A percentile compares a stretch with the other conserved stretches of the same genome.
Evolutionary conservation across 768 basidiomycete species (phyloP).

Genomic region (Mrakia blollopis): DNA sequence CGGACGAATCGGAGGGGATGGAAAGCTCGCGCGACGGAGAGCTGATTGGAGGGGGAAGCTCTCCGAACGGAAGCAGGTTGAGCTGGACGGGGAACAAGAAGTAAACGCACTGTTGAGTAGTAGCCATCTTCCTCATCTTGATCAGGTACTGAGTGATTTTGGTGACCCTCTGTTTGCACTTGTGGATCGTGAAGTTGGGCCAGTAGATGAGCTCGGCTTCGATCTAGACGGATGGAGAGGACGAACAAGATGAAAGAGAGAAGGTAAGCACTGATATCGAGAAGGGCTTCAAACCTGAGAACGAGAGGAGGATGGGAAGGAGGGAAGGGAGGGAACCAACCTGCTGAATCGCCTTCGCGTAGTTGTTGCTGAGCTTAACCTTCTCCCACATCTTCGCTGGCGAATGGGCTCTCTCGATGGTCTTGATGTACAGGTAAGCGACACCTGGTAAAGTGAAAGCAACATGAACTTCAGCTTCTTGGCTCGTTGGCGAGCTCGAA

Average conservation of each 20-base stretch:
- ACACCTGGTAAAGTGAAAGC: constrained; percentile 53
- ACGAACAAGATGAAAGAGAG: no score
- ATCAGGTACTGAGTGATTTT: constrained; percentile 99
- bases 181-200: constrained; percentile 96
- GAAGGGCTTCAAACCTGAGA: no score
- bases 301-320: neutral
- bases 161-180: constrained; percentile 97
- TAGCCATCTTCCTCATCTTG: constrained; percentile 87
- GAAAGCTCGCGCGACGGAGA: no score
- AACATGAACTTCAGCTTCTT: neutral
- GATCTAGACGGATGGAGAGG: no score
- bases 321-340: constrained; percentile 48
- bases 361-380: constrained; percentile 86
- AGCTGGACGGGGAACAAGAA: neutral
- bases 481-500: neutral
- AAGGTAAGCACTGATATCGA: no score
- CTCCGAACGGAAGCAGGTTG: no score
- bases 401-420: constrained; percentile 92
- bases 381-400: constrained; percentile 98
- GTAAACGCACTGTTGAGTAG: constrained; percentile 70
- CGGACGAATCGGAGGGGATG: neutral
- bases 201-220: constrained; percentile 94
- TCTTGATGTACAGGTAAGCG: constrained; percentile 92
- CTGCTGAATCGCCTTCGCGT: constrained; percentile 91
- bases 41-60: no score